A percentile compares a stretch with the other conserved stretches of the same genome.
These are phyloP conservation scores for Pholiota adiposa DNA, from an alignment of 1,284 basidiomycete genomes.

Conservation along the genomic window DNA sequence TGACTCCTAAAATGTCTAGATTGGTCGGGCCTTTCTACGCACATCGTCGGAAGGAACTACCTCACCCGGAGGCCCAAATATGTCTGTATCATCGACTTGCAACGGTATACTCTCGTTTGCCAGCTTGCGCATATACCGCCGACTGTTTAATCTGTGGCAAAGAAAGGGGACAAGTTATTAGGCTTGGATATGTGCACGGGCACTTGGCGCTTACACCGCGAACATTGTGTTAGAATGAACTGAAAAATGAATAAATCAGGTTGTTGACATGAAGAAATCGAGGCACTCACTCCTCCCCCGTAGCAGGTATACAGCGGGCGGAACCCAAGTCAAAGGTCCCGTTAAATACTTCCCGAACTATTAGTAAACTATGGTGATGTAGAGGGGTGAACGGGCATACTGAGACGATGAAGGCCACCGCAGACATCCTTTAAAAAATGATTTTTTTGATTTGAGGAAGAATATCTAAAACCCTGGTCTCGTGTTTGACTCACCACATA, in stretches of 20 bases:
- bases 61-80: too few relatives aligned
- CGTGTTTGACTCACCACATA: neutral
- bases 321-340: neutral
- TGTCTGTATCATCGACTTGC: neutral
- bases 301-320: neutral
- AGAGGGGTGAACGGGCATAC: neutral
- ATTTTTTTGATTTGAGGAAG: neutral
- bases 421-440: slow-evolving; percentile 2
- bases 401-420: neutral
- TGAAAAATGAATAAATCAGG: neutral
- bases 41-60: too few relatives aligned
- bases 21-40: too few relatives aligned
- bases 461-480: neutral
- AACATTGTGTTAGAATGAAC: neutral
- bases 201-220: neutral
- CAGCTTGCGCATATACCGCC: neutral
- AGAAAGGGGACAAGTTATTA: neutral
- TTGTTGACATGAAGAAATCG: neutral
- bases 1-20: too few relatives aligned
- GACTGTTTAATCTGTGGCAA: neutral
- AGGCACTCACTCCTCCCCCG: neutral
- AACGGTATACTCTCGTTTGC: neutral
- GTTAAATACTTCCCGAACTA: neutral
- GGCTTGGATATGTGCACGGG: neutral
- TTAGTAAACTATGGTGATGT: neutral